Evolutionary conservation across 768 basidiomycete species (phyloP).

Genomic region (Kwoniella sp.): DNA sequence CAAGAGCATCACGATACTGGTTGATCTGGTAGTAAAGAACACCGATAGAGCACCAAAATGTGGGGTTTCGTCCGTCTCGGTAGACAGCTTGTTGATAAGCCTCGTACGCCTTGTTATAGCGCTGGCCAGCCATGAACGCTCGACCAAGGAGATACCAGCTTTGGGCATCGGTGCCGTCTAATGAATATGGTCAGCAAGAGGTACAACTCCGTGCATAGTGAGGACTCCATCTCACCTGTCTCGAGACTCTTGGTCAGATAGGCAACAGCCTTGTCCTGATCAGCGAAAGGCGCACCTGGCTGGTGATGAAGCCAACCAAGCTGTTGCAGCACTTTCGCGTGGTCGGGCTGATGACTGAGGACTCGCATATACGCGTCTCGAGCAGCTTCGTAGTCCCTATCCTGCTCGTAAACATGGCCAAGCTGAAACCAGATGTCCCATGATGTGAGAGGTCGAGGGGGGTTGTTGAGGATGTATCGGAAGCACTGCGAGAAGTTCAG

Average conservation of each 20-base stretch:
- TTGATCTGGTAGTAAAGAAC: slow-evolving; percentile 99
- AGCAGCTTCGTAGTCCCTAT: slow-evolving; percentile 86
- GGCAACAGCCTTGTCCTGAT: slow-evolving; percentile 89
- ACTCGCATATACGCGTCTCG: slow-evolving; percentile 97
- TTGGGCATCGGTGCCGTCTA: slow-evolving; percentile 92
- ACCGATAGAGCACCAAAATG: slow-evolving; percentile 99
- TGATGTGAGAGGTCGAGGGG: slow-evolving; percentile 90
- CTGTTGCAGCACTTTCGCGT: slow-evolving; percentile 96
- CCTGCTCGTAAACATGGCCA: slow-evolving; percentile 96
- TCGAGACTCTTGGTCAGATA: slow-evolving; percentile 94
- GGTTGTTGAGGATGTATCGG: slow-evolving; percentile 92
- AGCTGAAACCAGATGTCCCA: slow-evolving; percentile 99
- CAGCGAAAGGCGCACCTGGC: slow-evolving; percentile 89
- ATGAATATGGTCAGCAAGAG: not conserved
- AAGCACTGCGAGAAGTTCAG: slow-evolving; percentile 65
- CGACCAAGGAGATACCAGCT: slow-evolving; percentile 98
- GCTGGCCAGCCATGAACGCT: slow-evolving; percentile 97
- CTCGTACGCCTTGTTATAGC: slow-evolving; percentile 99
- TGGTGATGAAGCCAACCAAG: slow-evolving; percentile 98
- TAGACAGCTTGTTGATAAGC: slow-evolving; percentile 99
- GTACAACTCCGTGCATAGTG: not conserved
- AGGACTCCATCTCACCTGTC: slow-evolving; percentile 66
- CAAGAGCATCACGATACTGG: slow-evolving; percentile 96
- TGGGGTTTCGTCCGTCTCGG: slow-evolving; percentile 96
- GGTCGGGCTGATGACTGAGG: slow-evolving; percentile 84